Evolutionary conservation across 2,329 filamentous ascomycete species (phyloP), one percentile per base, ranked within the genome.

Genomic region (Cordyceps cateniannulata): DNA sequence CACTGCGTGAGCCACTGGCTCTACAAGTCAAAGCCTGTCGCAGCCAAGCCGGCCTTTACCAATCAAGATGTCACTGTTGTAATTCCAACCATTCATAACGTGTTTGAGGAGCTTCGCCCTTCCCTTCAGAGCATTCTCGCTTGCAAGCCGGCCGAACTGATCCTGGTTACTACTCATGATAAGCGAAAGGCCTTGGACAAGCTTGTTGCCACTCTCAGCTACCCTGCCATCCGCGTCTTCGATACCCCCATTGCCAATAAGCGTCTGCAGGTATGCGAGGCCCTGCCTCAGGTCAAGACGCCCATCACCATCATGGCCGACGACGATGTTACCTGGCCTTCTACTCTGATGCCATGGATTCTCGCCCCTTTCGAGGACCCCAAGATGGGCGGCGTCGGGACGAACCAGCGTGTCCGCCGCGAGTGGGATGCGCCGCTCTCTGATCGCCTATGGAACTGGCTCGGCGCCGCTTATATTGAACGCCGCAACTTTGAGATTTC

Each of bases 401-500:
- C 93, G 58, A 96, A 91, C 72, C 93, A 98, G 76, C 81, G 91
- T 64, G 84, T 97, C 65, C 86, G 86, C 70, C 88, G 91, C 64
- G 85, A 86, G 65, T 82, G 83, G 69, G 78, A 78, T 50, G 83
- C 76, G 1, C 84, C 84, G 45, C 76, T 85, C 69, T 78, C 79
- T 27, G 83, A 84, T 47, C 83, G 83, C 55, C 78, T 90, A 65
- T 97, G 87, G 86, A 93, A 93, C 71, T 97, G 93, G 81, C 82
- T 98, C 22, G 93, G 93, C 6, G 90, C 92, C 24, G 86, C 93
- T 56, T 98, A 98, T 74, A 88, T 98, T 64, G 90, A 96, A 74
- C 86, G 93, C 62, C 87, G 93, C 63, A 98, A 97, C 76, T 98
- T 97, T 72, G 93, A 98, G 75, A 96, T 96, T 71, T 96, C 93